A percentile compares a stretch with the other conserved stretches of the same genome.
Evolutionary conservation across 2,329 filamentous ascomycete genomes (phyloP).

Genomic region (Neobulgaria alba): DNA sequence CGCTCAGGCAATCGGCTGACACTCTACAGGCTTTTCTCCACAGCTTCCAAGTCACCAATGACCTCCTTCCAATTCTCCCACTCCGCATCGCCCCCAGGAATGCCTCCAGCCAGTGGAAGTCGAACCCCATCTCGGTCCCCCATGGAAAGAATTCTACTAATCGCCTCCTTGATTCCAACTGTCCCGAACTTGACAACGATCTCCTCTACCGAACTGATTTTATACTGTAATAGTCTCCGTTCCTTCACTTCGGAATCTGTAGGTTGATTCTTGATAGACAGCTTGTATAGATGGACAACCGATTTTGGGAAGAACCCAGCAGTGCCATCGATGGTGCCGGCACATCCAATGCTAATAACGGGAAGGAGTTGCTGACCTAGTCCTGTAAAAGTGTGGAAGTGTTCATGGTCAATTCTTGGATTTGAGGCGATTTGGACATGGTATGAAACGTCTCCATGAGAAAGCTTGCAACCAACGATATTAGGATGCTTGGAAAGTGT

Average conservation of each 20-base stretch:
- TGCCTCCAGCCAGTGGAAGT: conserved; percentile 43
- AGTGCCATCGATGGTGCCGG: conserved; percentile 56
- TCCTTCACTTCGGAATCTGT: conserved; percentile 35
- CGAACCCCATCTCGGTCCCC: conserved; percentile 49
- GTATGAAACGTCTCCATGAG: conserved; percentile 53
- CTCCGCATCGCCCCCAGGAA: conserved; percentile 35
- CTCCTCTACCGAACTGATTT: conserved; percentile 51
- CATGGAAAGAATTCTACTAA: conserved; percentile 45
- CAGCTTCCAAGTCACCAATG: conserved; percentile 2
- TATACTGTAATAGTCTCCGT: conserved; percentile 47
- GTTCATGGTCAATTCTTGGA: conserved; percentile 46
- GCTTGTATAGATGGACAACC: conserved; percentile 45
- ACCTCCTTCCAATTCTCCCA: conserved; percentile 35
- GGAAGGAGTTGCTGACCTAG: conserved; percentile 55
- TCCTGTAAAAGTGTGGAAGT: conserved; percentile 52
- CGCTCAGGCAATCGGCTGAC: too few species aligned
- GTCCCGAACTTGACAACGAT: conserved; percentile 48
- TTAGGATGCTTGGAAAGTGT: conserved; percentile 50
- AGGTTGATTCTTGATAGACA: conserved; percentile 32
- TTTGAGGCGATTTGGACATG: conserved; percentile 50
- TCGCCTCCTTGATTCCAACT: conserved; percentile 55
- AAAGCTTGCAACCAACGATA: conserved; percentile 60
- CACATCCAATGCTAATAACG: conserved; percentile 50
- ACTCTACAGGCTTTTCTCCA: background rate
- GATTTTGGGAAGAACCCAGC: conserved; percentile 54